phyloP scores from a whole-genome alignment of 2,329 filamentous ascomycete genomes.

The Penicillium olsonii region DNA sequence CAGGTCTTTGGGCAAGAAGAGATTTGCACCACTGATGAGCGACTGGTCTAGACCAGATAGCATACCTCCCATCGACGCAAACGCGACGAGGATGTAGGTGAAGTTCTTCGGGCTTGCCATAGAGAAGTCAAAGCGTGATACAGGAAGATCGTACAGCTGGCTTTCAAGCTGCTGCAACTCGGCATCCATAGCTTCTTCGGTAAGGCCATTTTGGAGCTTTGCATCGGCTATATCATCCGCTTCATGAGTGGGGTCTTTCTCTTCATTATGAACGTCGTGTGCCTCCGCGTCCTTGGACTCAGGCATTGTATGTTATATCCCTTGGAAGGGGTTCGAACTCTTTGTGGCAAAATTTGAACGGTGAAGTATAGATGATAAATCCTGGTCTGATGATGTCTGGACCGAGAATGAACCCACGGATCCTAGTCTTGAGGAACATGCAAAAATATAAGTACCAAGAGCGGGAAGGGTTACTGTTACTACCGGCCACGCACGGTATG shows the following conservation, averaged over 20 bases:
- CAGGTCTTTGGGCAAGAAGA: conserved; percentile 64
- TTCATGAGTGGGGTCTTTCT: conserved; percentile 23
- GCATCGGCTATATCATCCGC: conserved; percentile 29
- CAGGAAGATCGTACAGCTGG: conserved; percentile 23
- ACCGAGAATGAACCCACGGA: neutral
- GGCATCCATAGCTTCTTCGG: conserved; percentile 35
- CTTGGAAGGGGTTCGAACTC: neutral
- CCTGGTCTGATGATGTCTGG: too few relatives aligned
- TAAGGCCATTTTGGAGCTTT: conserved; percentile 23
- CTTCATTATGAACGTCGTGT: conserved; percentile 27
- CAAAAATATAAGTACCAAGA: neutral
- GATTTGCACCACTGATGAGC: conserved; percentile 66
- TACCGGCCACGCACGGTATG: neutral
- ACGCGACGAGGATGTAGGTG: conserved; percentile 67
- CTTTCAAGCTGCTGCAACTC: conserved; percentile 33
- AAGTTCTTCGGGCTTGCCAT: conserved; percentile 66
- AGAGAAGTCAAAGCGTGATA: conserved; percentile 46
- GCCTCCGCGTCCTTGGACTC: conserved; percentile 31
- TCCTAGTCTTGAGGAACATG: neutral
- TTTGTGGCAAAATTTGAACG: too few relatives aligned
- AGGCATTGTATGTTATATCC: conserved; percentile 14
- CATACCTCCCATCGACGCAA: conserved; percentile 74
- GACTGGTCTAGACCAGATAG: conserved; percentile 73
- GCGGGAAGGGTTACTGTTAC: neutral
- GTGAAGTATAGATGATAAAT: too few relatives aligned